A percentile compares a stretch with the other conserved stretches of the same genome.
Conservation (phyloP, 2,329 filamentous ascomycete genomes). For the Epichloe bromicola region DNA sequence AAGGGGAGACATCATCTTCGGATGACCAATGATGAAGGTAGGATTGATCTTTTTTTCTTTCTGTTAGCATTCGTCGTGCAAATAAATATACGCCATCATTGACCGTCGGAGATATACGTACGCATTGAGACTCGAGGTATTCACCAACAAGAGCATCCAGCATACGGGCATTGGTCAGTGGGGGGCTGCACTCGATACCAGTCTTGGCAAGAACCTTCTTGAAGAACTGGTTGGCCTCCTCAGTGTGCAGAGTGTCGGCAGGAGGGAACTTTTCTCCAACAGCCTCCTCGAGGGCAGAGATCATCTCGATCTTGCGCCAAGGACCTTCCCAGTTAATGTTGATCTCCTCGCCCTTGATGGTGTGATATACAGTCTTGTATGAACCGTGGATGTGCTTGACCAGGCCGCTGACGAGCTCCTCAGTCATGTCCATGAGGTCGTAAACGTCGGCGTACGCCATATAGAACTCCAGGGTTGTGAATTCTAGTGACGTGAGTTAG, state of each 20-base stretch:
- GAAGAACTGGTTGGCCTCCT: conserved; percentile 82
- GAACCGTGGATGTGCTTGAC: conserved; percentile 81
- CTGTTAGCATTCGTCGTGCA: not conserved
- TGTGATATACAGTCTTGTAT: conserved; percentile 77
- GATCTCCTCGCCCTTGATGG: conserved; percentile 72
- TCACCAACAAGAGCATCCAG: conserved; percentile 90
- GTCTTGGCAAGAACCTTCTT: conserved; percentile 74
- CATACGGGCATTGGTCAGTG: conserved; percentile 88
- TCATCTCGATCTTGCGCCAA: conserved; percentile 93
- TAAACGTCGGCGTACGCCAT: conserved; percentile 86
- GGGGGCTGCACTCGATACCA: conserved; percentile 78
- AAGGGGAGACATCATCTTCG: conserved; percentile 65
- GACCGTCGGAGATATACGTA: conserved; percentile 9
- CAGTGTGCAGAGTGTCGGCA: conserved; percentile 76
- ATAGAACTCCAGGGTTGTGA: conserved; percentile 97
- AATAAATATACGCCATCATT: not conserved
- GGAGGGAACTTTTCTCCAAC: conserved; percentile 90
- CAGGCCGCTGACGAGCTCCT: conserved; percentile 80
- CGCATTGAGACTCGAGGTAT: conserved; percentile 85
- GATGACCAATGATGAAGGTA: conserved; percentile 51
- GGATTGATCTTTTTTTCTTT: conserved; percentile 50
- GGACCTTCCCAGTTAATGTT: conserved; percentile 93
- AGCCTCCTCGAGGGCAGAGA: conserved; percentile 67
- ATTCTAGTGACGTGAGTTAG: conserved; percentile 43
- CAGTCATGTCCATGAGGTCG: conserved; percentile 69